Conservation (phyloP, 1,284 basidiomycete species). For the Sutorius eximius region DNA sequence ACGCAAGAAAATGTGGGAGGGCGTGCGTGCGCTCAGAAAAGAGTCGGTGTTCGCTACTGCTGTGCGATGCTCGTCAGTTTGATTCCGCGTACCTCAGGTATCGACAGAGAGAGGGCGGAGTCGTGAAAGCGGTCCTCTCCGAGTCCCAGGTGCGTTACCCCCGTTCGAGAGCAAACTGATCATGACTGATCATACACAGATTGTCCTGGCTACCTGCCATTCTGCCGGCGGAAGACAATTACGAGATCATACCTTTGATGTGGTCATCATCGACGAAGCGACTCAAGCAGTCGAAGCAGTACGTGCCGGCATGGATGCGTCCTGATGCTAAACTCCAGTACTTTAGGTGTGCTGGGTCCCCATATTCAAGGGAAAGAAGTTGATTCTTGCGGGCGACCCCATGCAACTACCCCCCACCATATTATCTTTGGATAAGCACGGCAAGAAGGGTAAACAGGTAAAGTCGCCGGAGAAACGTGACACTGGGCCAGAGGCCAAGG, state of each 20-base stretch:
- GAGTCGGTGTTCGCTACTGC: constrained; percentile 58
- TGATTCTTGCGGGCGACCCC: constrained; percentile 89
- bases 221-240: constrained; percentile 83
- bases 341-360: constrained; percentile 91
- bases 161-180: constrained; percentile 49
- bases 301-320: constrained; percentile 19
- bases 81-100: constrained; percentile 51
- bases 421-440: constrained; percentile 55
- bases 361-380: constrained; percentile 83
- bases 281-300: constrained; percentile 96
- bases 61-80: neutral
- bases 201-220: constrained; percentile 93
- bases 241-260: constrained; percentile 78
- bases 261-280: constrained; percentile 93
- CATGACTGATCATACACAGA: constrained; percentile 39
- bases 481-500: neutral
- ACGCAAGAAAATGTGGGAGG: constrained; percentile 87
- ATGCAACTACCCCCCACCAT: constrained; percentile 94
- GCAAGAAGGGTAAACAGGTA: constrained; percentile 28
- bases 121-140: constrained; percentile 77
- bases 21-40: constrained; percentile 86
- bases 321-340: neutral
- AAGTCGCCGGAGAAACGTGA: constrained; percentile 13
- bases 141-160: constrained; percentile 61
- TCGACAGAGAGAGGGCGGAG: constrained; percentile 81